Conservation (phyloP, 2,329 filamentous ascomycete species). For the Colletotrichum sp. region DNA sequence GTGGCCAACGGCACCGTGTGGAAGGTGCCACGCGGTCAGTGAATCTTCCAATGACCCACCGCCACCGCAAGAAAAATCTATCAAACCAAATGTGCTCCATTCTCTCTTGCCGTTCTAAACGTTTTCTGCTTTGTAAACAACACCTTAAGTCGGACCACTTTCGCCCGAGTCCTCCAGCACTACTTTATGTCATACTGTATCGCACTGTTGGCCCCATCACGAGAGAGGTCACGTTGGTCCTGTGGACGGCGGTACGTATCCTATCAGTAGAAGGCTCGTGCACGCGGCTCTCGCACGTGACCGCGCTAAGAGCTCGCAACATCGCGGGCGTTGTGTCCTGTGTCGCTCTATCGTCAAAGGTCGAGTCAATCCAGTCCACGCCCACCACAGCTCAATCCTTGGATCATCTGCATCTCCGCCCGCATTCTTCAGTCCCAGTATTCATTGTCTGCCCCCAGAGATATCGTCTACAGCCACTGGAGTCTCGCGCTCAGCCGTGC, state of each 20-base stretch:
- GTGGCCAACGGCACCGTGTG: background rate
- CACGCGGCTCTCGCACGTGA: conserved; percentile 16
- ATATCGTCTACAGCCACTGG: conserved; percentile 27
- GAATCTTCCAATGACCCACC: background rate
- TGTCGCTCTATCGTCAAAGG: conserved; percentile 15
- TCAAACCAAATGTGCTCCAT: background rate
- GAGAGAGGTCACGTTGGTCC: background rate
- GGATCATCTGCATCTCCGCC: conserved; percentile 34
- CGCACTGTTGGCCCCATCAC: background rate
- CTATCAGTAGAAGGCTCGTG: background rate
- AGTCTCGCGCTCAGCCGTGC: conserved; percentile 37
- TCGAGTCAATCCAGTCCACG: conserved; percentile 14
- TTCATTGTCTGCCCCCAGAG: conserved; percentile 41
- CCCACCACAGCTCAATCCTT: conserved; percentile 21
- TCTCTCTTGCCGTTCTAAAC: background rate
- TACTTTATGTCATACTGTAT: background rate
- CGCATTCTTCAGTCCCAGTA: conserved; percentile 43
- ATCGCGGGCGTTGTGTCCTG: conserved; percentile 19
- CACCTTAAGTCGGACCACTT: background rate
- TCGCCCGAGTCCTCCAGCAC: background rate
- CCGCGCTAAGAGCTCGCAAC: conserved; percentile 21
- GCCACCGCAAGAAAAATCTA: background rate
- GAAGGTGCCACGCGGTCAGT: background rate
- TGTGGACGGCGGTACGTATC: background rate
- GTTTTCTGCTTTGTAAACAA: background rate